These are phyloP conservation scores for Saturnispora kantuleensis DNA, from an alignment of 805 yeast genomes.

Conservation along the genomic window DNA sequence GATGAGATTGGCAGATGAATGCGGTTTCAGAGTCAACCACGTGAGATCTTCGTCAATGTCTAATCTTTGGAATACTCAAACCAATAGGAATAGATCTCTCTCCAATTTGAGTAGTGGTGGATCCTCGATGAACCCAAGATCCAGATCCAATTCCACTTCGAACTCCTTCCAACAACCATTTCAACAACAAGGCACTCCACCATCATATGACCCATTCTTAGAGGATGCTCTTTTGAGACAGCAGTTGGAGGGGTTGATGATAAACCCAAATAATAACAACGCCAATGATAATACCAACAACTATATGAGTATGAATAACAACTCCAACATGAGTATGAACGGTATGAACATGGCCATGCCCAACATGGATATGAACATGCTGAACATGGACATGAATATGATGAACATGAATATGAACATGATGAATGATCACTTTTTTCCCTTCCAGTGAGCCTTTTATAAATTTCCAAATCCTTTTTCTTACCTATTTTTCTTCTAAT, in stretches of 20 bases:
- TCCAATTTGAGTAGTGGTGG: slow-evolving; percentile 2
- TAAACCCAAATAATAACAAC: neutral
- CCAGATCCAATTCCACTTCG: slow-evolving; percentile 4
- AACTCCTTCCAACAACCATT: neutral
- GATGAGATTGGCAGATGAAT: slow-evolving; percentile 84
- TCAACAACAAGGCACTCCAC: slow-evolving; percentile 18
- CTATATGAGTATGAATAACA: slow-evolving; percentile 1
- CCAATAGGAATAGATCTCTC: slow-evolving; percentile 5
- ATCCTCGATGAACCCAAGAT: neutral
- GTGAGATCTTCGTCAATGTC: slow-evolving; percentile 1
- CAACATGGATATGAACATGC: neutral
- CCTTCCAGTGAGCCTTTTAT: neutral
- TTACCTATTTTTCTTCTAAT: neutral
- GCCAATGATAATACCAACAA: neutral
- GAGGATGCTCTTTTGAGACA: slow-evolving; percentile 21
- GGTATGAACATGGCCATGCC: slow-evolving; percentile 1
- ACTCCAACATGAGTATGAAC: slow-evolving; percentile 2
- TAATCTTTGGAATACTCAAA: slow-evolving; percentile 2
- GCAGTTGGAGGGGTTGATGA: slow-evolving; percentile 21
- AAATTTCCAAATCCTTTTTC: neutral
- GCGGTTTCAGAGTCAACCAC: slow-evolving; percentile 45
- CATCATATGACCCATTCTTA: slow-evolving; percentile 3
- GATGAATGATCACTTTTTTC: neutral
- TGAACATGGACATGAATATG: slow-evolving; percentile 10
- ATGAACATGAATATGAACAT: neutral